Evolutionary conservation across 768 basidiomycete genomes (phyloP), one percentile per base, ranked within the genome.

Genomic region (Terana coerulea): DNA sequence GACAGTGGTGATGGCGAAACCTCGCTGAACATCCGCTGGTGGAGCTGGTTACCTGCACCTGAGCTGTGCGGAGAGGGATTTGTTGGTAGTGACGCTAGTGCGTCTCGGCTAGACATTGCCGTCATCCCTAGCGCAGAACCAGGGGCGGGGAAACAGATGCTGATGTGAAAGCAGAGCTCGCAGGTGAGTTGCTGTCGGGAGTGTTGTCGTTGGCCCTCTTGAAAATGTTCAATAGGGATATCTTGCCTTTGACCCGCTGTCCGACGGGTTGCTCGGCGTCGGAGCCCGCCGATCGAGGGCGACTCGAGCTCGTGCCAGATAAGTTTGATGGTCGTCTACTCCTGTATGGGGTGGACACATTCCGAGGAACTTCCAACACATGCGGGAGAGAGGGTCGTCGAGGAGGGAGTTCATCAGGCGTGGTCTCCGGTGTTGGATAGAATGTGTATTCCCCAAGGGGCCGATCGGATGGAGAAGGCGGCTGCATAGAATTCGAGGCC

Each of bases 311-410:
- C 36, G 65, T 33, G 21, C 48, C 43, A 4, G 58, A 45, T 6
- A 52, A 41, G 15, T 54, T 55, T 5, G 58, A 47, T 9, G 53
- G 61, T 15, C 52, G 22, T 35, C 53, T 33, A 22, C 46, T 46
- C 15, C 52, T 41, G 21, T 49, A 51, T 2, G 49, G 30, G 8
- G 59, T 47, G 61, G 62, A 61, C 8, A 36, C 33, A 60, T 17
- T 64, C 59, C 49, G 49, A 8, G 57, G 56, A 2, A 53, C 44
- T 33, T 63, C 64, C 39, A 62, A 54, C 14, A 83, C 72, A 22
- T 84, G 79, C 4, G 86, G 85, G 14, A 89, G 71, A 22, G 86
- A 88, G n/a, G 88, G 86, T 26, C 84, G 77, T 26, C 84, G 79
- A 26, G 57, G 53, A 7, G 60, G 62, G 30, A 55, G 62, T 17